Base-by-base conservation (phyloP, 2,329 filamentous ascomycete species). In the Gnomoniopsis sp. region DNA sequence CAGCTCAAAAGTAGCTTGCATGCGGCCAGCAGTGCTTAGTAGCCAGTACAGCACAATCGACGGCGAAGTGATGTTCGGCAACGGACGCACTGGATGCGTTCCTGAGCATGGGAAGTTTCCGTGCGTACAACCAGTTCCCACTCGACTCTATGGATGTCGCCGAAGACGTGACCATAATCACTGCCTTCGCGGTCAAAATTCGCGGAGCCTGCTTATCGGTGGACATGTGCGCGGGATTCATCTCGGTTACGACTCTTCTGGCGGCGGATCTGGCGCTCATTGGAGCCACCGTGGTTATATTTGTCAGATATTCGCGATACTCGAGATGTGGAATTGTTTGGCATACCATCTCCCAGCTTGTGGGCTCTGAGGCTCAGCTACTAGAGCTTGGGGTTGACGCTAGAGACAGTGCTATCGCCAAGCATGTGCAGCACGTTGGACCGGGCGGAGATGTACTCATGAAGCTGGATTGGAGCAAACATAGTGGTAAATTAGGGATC, bases 271-370 rank as follows among this genome's bases (percentile, higher is more conserved):
- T 49, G 3, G 22, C 19, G 14, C 34, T 57, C n/a, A 22, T 57
- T 11, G 1, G 14, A 4, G 21, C 1, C 3, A 48, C 34, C 22
- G 30, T 21, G 6, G 14, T 34, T 1, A 17, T 53, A 4, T 58
- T 33, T 3, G 15, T 44, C 22, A 3, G 43, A 3, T 22, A 33
- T n/a, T 23, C 17, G 22, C 49, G 49, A 23, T 58, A 53, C 6
- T 58, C 49, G 12, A 46, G 55, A n/a, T 53, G 15, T 22, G 55
- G 23, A 10, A 53, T 48, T 15, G 49, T 58, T 19, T 58, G 55
- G 55, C 26, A 58, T 19, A 47, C 36, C 22, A 43, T 58, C 6
- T 58, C 55, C 1, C 55, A 58, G 49, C 55, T 58, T 33, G 22
- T 26, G 33, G 33, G 10, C 3, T 58, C 34, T 7, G 43, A 21